Evolutionary conservation across 768 basidiomycete species (phyloP), one percentile per base, ranked within the genome.

Genomic region (Gymnopilus dilepis): DNA sequence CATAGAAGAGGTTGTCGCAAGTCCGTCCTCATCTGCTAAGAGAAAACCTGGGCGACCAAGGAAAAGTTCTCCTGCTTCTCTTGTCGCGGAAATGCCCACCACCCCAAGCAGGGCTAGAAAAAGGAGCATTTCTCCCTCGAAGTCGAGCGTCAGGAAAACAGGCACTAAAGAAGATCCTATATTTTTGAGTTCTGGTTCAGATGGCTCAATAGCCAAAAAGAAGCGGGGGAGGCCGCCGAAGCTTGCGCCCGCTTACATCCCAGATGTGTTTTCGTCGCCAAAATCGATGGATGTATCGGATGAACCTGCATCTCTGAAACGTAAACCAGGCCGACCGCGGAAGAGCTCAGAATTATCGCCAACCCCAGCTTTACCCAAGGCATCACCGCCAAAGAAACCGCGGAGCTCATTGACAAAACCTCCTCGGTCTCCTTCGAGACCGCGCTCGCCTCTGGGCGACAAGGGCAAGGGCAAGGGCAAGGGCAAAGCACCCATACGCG

Each of bases 1-100:
- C 57, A 65, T 65, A 31, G 42, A 57, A 41, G 60, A 63, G 38
- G 66, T 64, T 53, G 56, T 59, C 24, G 66, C 66, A 12, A 64
- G 63, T 38, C 65, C 68, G 1, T 17, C 38, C 17, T 19, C 61
- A n/a, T 59, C 61, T 12, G 17, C 58, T 24, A 67, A 62, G 40
- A 48, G 56, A 17, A 43, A 15, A 34, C 63, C 52, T 38, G 66
- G 63, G 24, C 55, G 66, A 19, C 61, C 66, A 51, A 60, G 61
- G 22, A 52, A 58, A 52, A 13, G 38, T 24, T 28, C 11, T 22
- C 37, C 15, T 24, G 33, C n/a, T 13, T 53, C 30, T n/a, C 28
- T 34, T 38, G 19, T 57, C 9, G 19, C 19, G 12, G 21, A 38
- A 17, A 31, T 48, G 3, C 34, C 56, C 17, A 21, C 31, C 13